Percentiles rank a stretch among this genome's conserved stretches.
Conservation (phyloP, 192 early-diverging fungal genomes). For the Backusella westeae region DNA sequence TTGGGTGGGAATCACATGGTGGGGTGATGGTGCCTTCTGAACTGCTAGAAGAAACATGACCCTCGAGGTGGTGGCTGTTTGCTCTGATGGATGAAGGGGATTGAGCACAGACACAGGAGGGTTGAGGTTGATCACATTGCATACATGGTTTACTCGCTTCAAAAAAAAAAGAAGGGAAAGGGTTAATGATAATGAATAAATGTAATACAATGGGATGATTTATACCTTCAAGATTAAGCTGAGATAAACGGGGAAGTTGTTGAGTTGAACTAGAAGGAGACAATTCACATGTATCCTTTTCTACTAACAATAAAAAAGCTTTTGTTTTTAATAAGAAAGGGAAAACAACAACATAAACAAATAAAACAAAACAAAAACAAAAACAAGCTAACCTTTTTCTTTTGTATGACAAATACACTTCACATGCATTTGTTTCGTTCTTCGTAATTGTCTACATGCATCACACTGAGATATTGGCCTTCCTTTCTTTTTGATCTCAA, state of each 20-base stretch:
- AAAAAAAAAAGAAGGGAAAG: no score
- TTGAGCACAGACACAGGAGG: slow-evolving; percentile 18
- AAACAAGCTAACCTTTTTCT: not conserved
- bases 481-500: slow-evolving; percentile 68
- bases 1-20: not conserved
- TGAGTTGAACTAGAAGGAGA: not conserved
- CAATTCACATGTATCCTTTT: not conserved
- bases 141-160: not conserved
- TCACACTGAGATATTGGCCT: slow-evolving; percentile 66
- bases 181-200: no score
- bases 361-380: not conserved
- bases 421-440: slow-evolving; percentile 62
- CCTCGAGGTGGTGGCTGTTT: not conserved
- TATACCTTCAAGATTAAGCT: not conserved
- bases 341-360: not conserved
- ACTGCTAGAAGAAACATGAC: slow-evolving; percentile 22
- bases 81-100: not conserved
- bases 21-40: slow-evolving; percentile 30
- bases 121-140: slow-evolving; percentile 11
- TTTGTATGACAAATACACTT: slow-evolving; percentile 46
- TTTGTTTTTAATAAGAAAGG: not conserved
- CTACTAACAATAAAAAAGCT: not conserved
- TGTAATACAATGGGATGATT: no score
- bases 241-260: not conserved
- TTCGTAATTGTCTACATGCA: slow-evolving; percentile 61